These are phyloP conservation scores for Suhomyces bolitotheri DNA, from an alignment of 1,139 yeast genomes.

Conservation along the genomic window DNA sequence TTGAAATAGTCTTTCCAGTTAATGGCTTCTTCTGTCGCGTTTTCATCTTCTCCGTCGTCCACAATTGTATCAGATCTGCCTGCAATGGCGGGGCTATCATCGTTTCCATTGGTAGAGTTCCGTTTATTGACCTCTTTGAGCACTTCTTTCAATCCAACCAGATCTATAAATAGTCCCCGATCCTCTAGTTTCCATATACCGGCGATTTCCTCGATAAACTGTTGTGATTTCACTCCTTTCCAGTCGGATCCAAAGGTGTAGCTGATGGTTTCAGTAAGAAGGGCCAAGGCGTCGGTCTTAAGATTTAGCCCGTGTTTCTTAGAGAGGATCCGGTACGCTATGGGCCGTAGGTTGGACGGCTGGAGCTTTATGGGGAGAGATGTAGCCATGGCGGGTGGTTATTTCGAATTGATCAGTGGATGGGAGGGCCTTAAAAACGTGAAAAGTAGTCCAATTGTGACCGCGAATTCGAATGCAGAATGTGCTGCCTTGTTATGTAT, in stretches of 20 bases:
- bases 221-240: slow-evolving; percentile 69
- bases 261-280: slow-evolving; percentile 73
- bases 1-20: slow-evolving; percentile 76
- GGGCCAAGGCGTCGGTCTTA: slow-evolving; percentile 78
- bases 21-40: slow-evolving; percentile 24
- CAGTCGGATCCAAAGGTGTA: slow-evolving; percentile 80
- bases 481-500: too few relatives aligned
- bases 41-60: slow-evolving; percentile 24
- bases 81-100: slow-evolving; percentile 19
- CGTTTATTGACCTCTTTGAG: slow-evolving; percentile 51
- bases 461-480: too few relatives aligned
- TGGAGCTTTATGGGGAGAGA: slow-evolving; percentile 64
- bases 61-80: slow-evolving; percentile 34
- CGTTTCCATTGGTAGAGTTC: slow-evolving; percentile 12
- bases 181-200: slow-evolving; percentile 85
- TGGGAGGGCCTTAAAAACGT: too few relatives aligned
- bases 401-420: too few relatives aligned
- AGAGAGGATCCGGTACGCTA: slow-evolving; percentile 85
- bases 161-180: slow-evolving; percentile 81
- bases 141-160: slow-evolving; percentile 63
- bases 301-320: slow-evolving; percentile 91
- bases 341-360: slow-evolving; percentile 82
- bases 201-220: slow-evolving; percentile 77
- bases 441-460: too few relatives aligned
- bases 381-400: slow-evolving; percentile 1